A percentile compares a stretch with the other conserved stretches of the same genome.
Evolutionary conservation across 2,329 filamentous ascomycete genomes (phyloP).

Genomic region (Trichophyton equinum): DNA sequence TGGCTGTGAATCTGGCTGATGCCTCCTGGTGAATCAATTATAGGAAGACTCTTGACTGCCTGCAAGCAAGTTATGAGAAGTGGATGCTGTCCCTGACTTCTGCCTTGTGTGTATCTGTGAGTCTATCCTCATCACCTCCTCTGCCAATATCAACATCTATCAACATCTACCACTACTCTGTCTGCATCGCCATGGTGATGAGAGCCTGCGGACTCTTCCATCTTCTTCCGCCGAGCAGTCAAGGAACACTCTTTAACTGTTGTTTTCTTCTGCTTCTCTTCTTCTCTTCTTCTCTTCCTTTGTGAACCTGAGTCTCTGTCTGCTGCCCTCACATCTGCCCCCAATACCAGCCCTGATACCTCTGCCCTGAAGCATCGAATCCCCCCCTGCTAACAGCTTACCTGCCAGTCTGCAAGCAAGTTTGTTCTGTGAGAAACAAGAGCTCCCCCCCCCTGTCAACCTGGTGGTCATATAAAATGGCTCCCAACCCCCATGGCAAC

Average conservation of each 20-base stretch:
- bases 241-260: background rate
- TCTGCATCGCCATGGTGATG: slow-evolving; percentile 8
- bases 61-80: background rate
- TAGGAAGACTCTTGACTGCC: background rate
- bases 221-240: slow-evolving; percentile 4
- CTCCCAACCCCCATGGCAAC: background rate
- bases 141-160: background rate
- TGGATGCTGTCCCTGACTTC: background rate
- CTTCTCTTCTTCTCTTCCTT: background rate
- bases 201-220: background rate
- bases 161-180: background rate
- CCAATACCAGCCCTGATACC: background rate
- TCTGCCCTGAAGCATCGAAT: background rate
- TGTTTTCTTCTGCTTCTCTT: background rate
- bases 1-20: slow-evolving; percentile 2
- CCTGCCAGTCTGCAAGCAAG: background rate
- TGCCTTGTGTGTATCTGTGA: background rate
- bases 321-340: background rate
- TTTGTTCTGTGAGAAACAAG: background rate
- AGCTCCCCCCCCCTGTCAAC: background rate
- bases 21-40: background rate
- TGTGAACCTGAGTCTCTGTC: no score
- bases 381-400: background rate
- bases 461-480: background rate
- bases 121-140: background rate